Evolutionary conservation across 2,329 filamentous ascomycete species (phyloP).

Genomic region (Penicillium frequentans): DNA sequence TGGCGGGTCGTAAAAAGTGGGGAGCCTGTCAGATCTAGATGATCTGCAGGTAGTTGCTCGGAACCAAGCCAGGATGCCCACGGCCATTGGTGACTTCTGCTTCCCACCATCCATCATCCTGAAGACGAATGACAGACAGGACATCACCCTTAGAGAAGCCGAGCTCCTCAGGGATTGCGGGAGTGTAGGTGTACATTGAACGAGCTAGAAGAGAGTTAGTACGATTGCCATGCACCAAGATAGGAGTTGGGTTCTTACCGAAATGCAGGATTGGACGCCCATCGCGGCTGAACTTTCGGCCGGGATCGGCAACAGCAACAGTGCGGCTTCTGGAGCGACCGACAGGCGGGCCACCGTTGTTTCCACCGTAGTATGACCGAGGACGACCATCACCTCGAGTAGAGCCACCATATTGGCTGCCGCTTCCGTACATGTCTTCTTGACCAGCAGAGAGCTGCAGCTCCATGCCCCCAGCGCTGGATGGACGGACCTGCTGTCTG

Average conservation of each 20-base stretch:
- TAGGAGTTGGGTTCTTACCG: conserved; percentile 57
- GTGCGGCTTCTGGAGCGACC: conserved; percentile 72
- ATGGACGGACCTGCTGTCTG: conserved; percentile 50
- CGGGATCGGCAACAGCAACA: conserved; percentile 70
- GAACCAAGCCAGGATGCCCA: conserved; percentile 58
- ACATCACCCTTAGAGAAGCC: conserved; percentile 91
- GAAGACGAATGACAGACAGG: conserved; percentile 80
- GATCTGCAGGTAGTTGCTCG: conserved; percentile 66
- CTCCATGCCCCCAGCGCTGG: conserved; percentile 60
- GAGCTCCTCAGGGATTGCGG: conserved; percentile 92
- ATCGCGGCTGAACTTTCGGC: conserved; percentile 75
- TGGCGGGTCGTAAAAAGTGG: conserved; percentile 26
- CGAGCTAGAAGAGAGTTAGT: conserved; percentile 61
- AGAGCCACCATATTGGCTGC: conserved; percentile 31
- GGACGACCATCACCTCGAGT: conserved; percentile 47
- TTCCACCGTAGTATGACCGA: conserved; percentile 50
- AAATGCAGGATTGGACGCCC: conserved; percentile 88
- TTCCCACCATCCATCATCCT: conserved; percentile 99
- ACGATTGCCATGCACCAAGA: not conserved
- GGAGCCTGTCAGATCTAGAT: conserved; percentile 41
- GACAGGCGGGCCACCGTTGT: conserved; percentile 45
- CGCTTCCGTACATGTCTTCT: conserved; percentile 57
- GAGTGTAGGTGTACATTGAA: conserved; percentile 90
- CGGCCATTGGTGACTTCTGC: conserved; percentile 73
- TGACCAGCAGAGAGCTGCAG: conserved; percentile 62